Evolutionary conservation across 768 basidiomycete species (phyloP), one percentile per base, ranked within the genome.

Genomic region (Russula foetens): DNA sequence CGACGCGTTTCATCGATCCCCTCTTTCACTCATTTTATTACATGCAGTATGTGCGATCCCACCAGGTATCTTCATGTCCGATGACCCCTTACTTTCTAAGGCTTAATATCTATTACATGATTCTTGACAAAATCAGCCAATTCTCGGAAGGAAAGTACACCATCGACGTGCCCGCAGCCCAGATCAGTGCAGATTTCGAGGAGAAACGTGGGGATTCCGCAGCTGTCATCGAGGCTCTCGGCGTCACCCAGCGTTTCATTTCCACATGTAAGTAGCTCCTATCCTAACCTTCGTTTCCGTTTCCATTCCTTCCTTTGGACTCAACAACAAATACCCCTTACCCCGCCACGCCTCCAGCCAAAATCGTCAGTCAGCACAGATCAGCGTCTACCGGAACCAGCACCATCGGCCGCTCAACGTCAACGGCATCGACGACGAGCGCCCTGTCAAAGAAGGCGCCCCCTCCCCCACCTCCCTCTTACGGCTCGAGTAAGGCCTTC

Each of bases 1-100:
- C 89, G 1, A 88, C 92, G 2, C 83, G 86, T 64, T 98, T 98
- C 74, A 92, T 98, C 70, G 88, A 95, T 66, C 97, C 97, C 0
- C 77, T 98, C n/a, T 99, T 98, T 82, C 88, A 96, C 68, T 96
- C 93, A 19, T 94, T 94, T 80, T 99, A 89, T 79, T 99, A 96
- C 73, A 98, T 99, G 94, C 93, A 98, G 92, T 95, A 69, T 69
- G 93, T 84, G 29, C 60, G 9, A 64, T 59, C 48, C 39, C 53
- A 38, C 39, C 46, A 38, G 19, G 26, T 35, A 24, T 49, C 9
- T 26, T 23, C 28, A 17, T 9, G 19, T 35, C 44, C 51, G 23
- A 41, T 52, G 24, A 44, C 48, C 24, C 24, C n/a, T 43, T 38
- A 11, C 14, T 7, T 17, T 28, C 19, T 9, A 65, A 96, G 92